Percentiles rank a stretch among this genome's conserved stretches.
phyloP scores from a whole-genome alignment of 345 rosid species.

The Hibiscus mutabilis region DNA sequence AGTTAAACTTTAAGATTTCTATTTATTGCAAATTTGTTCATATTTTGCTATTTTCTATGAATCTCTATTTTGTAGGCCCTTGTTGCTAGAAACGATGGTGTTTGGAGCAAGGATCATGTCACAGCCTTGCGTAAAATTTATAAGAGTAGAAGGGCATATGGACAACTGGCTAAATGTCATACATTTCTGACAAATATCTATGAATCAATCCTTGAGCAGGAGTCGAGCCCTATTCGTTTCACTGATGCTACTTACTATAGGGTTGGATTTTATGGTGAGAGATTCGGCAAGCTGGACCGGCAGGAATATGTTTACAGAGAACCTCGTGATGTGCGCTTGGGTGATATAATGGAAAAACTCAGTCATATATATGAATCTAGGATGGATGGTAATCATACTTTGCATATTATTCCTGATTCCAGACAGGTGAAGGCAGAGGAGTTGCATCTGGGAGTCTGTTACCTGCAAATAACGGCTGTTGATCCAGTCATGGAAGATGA shows the following conservation, averaged over 20 bases:
- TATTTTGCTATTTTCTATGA: background rate
- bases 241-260: constrained; percentile 97
- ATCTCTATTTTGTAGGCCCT: constrained; percentile 7
- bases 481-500: constrained; percentile 99
- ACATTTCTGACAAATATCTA: constrained; percentile 77
- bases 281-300: constrained; percentile 79
- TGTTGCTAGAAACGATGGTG: constrained; percentile 56
- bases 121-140: constrained; percentile 79
- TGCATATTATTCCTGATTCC: constrained; percentile 90
- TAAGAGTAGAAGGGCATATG: constrained; percentile 92
- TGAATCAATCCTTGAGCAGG: constrained; percentile 93
- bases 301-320: constrained; percentile 90
- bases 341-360: constrained; percentile 98
- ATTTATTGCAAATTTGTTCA: background rate
- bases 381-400: constrained; percentile 82
- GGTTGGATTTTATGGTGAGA: constrained; percentile 95
- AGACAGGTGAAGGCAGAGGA: constrained; percentile 97
- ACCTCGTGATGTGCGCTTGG: constrained; percentile 94
- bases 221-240: constrained; percentile 88
- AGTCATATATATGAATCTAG: constrained; percentile 92
- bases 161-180: constrained; percentile 95
- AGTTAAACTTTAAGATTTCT: background rate
- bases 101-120: constrained; percentile 94
- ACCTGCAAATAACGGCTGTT: constrained; percentile 94
- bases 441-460: constrained; percentile 89